Percentiles rank a stretch among this genome's conserved stretches.
These are phyloP conservation scores for Phytophthora rubi DNA, from an alignment of 352 stramenopile species.

Conservation along the genomic window DNA sequence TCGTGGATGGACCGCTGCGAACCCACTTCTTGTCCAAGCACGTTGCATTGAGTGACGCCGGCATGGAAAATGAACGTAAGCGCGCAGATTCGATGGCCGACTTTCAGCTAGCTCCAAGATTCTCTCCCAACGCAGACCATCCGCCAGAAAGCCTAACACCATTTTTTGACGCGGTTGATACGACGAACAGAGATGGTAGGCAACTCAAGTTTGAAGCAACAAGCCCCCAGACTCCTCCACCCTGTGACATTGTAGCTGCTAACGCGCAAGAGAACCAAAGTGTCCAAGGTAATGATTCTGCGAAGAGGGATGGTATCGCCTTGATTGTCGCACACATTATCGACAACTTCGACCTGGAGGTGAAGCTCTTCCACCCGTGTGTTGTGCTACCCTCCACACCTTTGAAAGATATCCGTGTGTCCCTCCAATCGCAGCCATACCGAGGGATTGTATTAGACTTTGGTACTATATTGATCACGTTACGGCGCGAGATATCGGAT, in stretches of 20 bases:
- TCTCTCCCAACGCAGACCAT: conserved; percentile 22
- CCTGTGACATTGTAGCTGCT: background rate
- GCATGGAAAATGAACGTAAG: conserved; percentile 18
- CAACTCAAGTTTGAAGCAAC: conserved; percentile 27
- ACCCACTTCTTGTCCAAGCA: conserved; percentile 46
- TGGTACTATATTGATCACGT: conserved; percentile 43
- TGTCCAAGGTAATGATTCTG: conserved; percentile 2
- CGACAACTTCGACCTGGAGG: conserved; percentile 41
- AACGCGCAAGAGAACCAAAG: conserved; percentile 2
- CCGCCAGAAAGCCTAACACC: conserved; percentile 45
- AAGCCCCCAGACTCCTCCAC: background rate
- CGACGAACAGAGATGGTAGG: conserved; percentile 29
- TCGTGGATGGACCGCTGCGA: conserved; percentile 61
- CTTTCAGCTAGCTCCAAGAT: conserved; percentile 27
- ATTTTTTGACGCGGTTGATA: conserved; percentile 75
- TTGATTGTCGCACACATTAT: conserved; percentile 30
- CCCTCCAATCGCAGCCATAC: conserved; percentile 34
- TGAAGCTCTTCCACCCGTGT: conserved; percentile 52
- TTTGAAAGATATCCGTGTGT: conserved; percentile 37
- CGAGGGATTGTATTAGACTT: conserved; percentile 62
- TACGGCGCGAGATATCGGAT: conserved; percentile 26
- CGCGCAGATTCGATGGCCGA: conserved; percentile 27
- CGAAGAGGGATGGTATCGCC: conserved; percentile 11
- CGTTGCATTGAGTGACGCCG: conserved; percentile 13
- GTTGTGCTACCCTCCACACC: conserved; percentile 55